Evolutionary conservation across 176 grass and related monocot genomes (phyloP).

Genomic region (sorghum (Sorghum bicolor)): Sorghum_bicolor_NCBIv3 NC_012872.2:16134501-16135000

Average conservation of each 20-base stretch:
- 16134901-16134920: constrained; percentile 31
- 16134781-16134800: constrained; percentile 35
- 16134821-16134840: constrained; percentile 21
- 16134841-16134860: constrained; percentile 50
- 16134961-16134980: no score
- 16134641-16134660: constrained; percentile 39
- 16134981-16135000: no score
- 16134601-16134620: constrained; percentile 59
- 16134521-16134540: constrained; percentile 68
- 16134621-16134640: constrained; percentile 50
- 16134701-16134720: constrained; percentile 50
- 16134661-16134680: constrained; percentile 74
- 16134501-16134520: no score
- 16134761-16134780: constrained; percentile 34
- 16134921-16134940: constrained; percentile 33
- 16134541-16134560: constrained; percentile 44
- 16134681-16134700: constrained; percentile 61
- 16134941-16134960: constrained; percentile 7
- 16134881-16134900: constrained; percentile 51
- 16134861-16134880: constrained; percentile 55
- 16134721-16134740: constrained; percentile 47
- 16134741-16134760: constrained; percentile 54
- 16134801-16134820: constrained; percentile 25
- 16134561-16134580: constrained; percentile 50
- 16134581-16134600: constrained; percentile 56